Evolutionary conservation across 192 early-diverging fungal genomes (phyloP), one percentile per base, ranked within the genome.

Genomic region (Dissophora ornata): DNA sequence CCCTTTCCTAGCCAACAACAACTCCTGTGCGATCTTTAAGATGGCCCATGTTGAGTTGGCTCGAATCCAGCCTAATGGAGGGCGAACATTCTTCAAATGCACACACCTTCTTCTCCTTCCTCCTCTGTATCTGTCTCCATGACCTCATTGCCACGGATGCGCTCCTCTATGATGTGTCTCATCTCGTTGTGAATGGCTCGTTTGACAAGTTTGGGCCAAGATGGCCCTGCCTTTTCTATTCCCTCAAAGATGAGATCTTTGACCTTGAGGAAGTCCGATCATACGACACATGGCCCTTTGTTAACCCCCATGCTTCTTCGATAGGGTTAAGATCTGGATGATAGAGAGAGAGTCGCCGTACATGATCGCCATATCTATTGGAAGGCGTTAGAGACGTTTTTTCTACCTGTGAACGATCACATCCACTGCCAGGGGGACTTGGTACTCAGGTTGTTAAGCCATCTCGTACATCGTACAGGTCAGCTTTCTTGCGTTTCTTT

Each of bases 291-390:
- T 60, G 21, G 18, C 58, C 58, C 21, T 60, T 60, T 5, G 41
- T 26, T 9, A 47, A 45, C 30, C 58, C 58, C 58, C 58, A 47
- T 21, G 58, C 58, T 29, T 60, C 58, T n/a, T 60, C 45, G 30
- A 38, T 38, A 38, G 36, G 36, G 36, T 38, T 9, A 9, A 38
- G 36, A 21, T 34, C 45, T 28, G 58, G 44, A 18, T 60, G 45
- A 42, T 47, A 60, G 26, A 29, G 45, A 32, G 58, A 44, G 10
- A 60, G 58, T 44, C 41, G 45, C 6, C 29, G 48, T 22, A 51
- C 48, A 49, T 24, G 48, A 36, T 51, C 36, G 15, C 46, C 46
- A 51, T 16, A 36, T 36, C 46, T 51, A 49, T n/a, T 13, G 4
- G 24, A 38, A 38, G 36, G 13, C 6, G 13, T 13, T 38, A 38